These are phyloP conservation scores for Hamigera avellanea DNA, from an alignment of 495 filamentous ascomycete species.

Conservation along the genomic window DNA sequence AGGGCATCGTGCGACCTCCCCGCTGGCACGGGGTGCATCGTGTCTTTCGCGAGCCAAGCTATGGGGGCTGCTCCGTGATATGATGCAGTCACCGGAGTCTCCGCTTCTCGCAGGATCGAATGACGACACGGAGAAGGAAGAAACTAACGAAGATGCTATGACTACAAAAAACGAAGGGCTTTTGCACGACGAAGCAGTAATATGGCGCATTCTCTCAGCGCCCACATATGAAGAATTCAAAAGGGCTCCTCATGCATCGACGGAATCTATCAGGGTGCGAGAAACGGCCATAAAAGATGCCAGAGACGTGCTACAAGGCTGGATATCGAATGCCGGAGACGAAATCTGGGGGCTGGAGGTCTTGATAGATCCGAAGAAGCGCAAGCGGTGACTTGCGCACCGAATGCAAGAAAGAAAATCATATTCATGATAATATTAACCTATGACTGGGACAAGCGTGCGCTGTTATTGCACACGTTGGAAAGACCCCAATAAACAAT, in stretches of 20 bases:
- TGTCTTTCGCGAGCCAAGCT: constrained; percentile 28
- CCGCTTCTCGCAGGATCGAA: neutral
- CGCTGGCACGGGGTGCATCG: constrained; percentile 25
- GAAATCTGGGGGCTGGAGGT: constrained; percentile 29
- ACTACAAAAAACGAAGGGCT: neutral
- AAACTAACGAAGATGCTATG: neutral
- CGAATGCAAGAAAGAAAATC: no score
- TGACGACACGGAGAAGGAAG: neutral
- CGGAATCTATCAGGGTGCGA: constrained; percentile 10
- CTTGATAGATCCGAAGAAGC: constrained; percentile 22
- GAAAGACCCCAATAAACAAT: no score
- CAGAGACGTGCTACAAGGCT: constrained; percentile 22
- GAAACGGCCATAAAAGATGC: constrained; percentile 21
- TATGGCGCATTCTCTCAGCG: constrained; percentile 4
- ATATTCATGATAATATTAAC: no score
- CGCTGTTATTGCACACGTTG: no score
- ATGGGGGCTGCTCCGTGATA: constrained; percentile 21
- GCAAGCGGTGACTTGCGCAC: constrained; percentile 16
- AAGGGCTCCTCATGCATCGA: neutral
- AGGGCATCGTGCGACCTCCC: constrained; percentile 34
- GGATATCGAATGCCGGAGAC: constrained; percentile 29
- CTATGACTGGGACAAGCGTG: no score
- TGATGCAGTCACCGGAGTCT: constrained; percentile 1
- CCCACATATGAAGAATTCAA: constrained; percentile 27
- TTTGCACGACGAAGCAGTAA: neutral